Evolutionary conservation across 352 stramenopile species (phyloP).

Genomic region (Phytophthora pinifolia): DNA sequence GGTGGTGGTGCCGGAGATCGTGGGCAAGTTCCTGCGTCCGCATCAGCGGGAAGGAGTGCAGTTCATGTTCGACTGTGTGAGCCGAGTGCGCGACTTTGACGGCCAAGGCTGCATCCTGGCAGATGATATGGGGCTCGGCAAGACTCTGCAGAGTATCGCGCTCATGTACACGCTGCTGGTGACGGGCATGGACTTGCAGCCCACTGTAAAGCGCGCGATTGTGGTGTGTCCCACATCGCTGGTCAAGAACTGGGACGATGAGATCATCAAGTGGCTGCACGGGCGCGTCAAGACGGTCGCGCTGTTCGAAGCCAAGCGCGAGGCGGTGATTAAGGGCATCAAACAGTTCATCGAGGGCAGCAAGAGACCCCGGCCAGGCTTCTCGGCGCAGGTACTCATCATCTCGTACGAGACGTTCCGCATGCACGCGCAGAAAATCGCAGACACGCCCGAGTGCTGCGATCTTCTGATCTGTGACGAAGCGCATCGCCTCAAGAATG

Average conservation of each 20-base stretch:
- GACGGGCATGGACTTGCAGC: conserved; percentile 65
- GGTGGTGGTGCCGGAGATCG: conserved; percentile 86
- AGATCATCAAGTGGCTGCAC: conserved; percentile 89
- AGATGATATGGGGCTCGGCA: conserved; percentile 89
- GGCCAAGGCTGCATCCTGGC: conserved; percentile 86
- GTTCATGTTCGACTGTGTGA: conserved; percentile 97
- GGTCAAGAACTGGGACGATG: conserved; percentile 91
- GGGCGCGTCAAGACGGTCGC: conserved; percentile 82
- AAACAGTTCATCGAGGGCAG: conserved; percentile 81
- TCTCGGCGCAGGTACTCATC: conserved; percentile 77
- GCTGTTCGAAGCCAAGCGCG: conserved; percentile 79
- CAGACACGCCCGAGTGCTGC: conserved; percentile 83
- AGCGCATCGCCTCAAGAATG: conserved; percentile 98
- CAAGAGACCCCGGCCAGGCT: conserved; percentile 50
- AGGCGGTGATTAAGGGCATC: conserved; percentile 84
- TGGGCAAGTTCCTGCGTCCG: conserved; percentile 94
- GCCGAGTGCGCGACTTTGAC: conserved; percentile 70
- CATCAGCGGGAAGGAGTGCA: conserved; percentile 96
- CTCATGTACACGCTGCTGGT: conserved; percentile 85
- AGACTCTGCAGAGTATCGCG: conserved; percentile 87
- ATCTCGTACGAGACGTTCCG: conserved; percentile 94
- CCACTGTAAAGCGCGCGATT: conserved; percentile 71
- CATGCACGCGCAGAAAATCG: conserved; percentile 92
- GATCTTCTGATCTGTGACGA: conserved; percentile 99
- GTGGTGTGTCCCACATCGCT: conserved; percentile 86